These are phyloP conservation scores for Castanopsis chinensis DNA, from an alignment of 306 rosid species.

Conservation along the genomic window DNA sequence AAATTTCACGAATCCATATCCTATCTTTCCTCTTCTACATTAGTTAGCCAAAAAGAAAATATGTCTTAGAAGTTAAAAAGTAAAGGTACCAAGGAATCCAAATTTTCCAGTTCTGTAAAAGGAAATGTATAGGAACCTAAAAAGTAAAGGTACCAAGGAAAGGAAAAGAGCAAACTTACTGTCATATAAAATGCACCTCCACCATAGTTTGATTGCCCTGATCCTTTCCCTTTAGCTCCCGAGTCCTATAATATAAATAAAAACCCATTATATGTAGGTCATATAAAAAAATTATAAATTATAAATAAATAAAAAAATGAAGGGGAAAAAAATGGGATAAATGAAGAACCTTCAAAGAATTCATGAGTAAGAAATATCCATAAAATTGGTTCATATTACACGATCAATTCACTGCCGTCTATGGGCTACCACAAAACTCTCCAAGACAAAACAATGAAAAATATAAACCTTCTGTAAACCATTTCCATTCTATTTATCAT, in stretches of 20 bases:
- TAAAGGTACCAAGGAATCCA: background rate
- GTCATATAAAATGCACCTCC: constrained; percentile 69
- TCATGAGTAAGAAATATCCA: constrained; percentile 1
- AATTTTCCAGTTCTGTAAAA: no score
- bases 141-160: constrained; percentile 2
- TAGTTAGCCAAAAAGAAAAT: background rate
- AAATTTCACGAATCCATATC: no score
- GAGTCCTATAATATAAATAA: constrained; percentile 35
- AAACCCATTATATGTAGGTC: constrained; percentile 1
- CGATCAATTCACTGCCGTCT: background rate
- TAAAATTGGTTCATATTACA: background rate
- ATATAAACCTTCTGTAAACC: background rate
- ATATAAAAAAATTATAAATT: background rate
- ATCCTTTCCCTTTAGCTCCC: constrained; percentile 37
- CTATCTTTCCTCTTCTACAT: background rate
- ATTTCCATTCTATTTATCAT: background rate
- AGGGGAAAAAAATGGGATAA: background rate
- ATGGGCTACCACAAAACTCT: background rate
- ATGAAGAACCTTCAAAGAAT: background rate
- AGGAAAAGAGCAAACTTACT: constrained; percentile 45
- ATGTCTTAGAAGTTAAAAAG: background rate
- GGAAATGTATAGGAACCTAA: no score
- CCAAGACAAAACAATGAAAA: background rate
- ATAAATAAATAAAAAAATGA: background rate
- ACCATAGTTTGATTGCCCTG: constrained; percentile 50